A percentile compares a stretch with the other conserved stretches of the same genome.
phyloP scores from a whole-genome alignment of 148 eudicot genomes.

The Persicaria maculosa region DNA sequence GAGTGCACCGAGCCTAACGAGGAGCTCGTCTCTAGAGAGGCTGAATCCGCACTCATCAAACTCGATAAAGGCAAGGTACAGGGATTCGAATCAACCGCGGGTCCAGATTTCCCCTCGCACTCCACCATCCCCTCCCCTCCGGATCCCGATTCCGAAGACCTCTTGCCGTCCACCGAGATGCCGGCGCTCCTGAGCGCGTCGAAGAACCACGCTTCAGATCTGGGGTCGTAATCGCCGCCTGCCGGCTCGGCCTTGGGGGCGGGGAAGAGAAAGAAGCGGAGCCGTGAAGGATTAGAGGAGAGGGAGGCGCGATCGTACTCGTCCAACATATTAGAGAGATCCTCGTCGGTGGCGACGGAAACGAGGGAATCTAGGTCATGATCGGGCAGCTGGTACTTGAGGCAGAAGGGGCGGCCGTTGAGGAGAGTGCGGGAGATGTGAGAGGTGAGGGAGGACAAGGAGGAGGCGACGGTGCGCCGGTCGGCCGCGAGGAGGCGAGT shows the following conservation, averaged over 20 bases:
- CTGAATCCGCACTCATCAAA: slow-evolving; percentile 30
- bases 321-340: slow-evolving; percentile 66
- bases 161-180: slow-evolving; percentile 26
- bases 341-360: slow-evolving; percentile 70
- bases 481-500: slow-evolving; percentile 63
- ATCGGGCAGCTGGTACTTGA: slow-evolving; percentile 75
- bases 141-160: slow-evolving; percentile 23
- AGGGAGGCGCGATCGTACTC: slow-evolving; percentile 45
- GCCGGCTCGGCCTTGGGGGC: slow-evolving; percentile 19
- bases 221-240: slow-evolving; percentile 28
- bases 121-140: slow-evolving; percentile 18
- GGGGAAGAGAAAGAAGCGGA: slow-evolving; percentile 62
- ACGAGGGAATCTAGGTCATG: slow-evolving; percentile 77
- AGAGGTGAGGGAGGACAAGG: slow-evolving; percentile 35
- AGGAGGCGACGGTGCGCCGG: slow-evolving; percentile 31
- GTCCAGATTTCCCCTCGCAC: slow-evolving; percentile 22
- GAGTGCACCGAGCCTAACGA: slow-evolving; percentile 42
- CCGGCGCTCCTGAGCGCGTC: slow-evolving; percentile 49
- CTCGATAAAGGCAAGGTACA: slow-evolving; percentile 12
- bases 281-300: slow-evolving; percentile 31
- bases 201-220: slow-evolving; percentile 54
- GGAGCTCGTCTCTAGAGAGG: slow-evolving; percentile 55
- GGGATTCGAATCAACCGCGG: slow-evolving; percentile 11
- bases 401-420: slow-evolving; percentile 34
- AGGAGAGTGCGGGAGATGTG: slow-evolving; percentile 43